phyloP scores from a whole-genome alignment of 164 flowering plant species.

The Liriodendron chinense region DNA sequence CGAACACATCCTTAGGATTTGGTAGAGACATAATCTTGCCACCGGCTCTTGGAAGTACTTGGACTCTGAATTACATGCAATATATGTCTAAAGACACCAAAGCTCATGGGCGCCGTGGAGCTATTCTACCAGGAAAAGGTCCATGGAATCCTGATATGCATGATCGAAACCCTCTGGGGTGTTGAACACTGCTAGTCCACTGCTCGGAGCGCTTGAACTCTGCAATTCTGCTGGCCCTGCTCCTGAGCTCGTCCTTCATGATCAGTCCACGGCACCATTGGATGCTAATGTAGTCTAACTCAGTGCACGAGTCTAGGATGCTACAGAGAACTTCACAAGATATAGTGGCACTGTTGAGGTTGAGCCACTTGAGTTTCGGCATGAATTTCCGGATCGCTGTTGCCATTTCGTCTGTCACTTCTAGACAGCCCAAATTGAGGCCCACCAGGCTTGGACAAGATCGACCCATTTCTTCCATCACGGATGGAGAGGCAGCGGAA shows the following conservation, averaged over 20 bases:
- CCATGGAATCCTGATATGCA: no score
- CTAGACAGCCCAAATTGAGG: neutral
- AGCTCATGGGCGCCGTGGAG: no score
- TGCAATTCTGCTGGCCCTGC: neutral
- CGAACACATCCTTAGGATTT: neutral
- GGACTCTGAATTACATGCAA: neutral
- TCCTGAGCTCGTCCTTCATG: neutral
- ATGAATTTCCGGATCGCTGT: neutral
- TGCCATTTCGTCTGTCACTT: neutral
- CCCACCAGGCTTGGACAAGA: neutral
- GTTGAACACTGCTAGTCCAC: no score
- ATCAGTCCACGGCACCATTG: neutral
- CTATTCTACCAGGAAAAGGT: no score
- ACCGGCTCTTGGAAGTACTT: no score
- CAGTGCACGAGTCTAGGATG: neutral
- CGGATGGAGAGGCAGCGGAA: neutral
- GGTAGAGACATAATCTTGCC: neutral
- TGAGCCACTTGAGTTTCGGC: slow-evolving; percentile 2
- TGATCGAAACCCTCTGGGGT: no score
- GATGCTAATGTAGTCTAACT: neutral
- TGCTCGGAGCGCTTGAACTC: neutral
- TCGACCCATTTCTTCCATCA: slow-evolving; percentile 1
- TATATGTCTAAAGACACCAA: neutral
- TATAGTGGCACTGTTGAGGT: neutral
- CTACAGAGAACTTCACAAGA: neutral